Evolutionary conservation across 2,329 filamentous ascomycete genomes (phyloP).

Genomic region (Metarhizium rileyi): DNA sequence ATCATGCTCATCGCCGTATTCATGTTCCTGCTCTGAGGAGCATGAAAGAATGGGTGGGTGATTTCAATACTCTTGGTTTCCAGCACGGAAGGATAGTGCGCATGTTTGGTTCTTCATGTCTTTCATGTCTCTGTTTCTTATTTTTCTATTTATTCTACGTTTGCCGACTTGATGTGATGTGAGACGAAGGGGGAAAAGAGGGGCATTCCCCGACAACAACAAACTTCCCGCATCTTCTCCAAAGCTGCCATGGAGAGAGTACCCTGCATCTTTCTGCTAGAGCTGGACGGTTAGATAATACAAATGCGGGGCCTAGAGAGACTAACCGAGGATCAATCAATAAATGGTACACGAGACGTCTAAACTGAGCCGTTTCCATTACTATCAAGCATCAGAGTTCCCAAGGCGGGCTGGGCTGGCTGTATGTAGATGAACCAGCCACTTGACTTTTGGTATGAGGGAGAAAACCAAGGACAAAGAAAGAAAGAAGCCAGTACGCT

Average conservation of each 20-base stretch:
- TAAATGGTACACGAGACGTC: neutral
- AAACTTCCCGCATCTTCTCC: neutral
- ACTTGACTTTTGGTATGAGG: neutral
- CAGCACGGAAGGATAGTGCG: slow-evolving; percentile 1
- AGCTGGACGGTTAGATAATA: slow-evolving; percentile 2
- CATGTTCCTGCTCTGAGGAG: slow-evolving; percentile 23
- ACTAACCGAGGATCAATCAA: neutral
- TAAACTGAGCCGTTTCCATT: neutral
- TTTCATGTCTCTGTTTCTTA: neutral
- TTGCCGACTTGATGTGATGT: neutral
- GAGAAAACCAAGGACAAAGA: neutral
- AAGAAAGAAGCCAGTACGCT: neutral
- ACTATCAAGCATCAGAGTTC: too few species aligned
- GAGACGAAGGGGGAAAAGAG: too few species aligned
- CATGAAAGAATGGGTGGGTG: neutral
- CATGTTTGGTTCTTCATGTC: neutral
- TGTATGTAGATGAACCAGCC: neutral
- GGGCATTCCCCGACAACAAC: neutral
- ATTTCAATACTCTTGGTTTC: neutral
- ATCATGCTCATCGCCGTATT: slow-evolving; percentile 27
- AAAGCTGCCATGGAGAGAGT: neutral
- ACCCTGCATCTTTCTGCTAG: neutral
- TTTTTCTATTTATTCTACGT: neutral
- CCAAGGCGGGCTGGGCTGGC: too few species aligned
- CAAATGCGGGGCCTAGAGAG: neutral